Evolutionary conservation across 768 basidiomycete species (phyloP), one percentile per base, ranked within the genome.

Genomic region (Harrya chromipes): DNA sequence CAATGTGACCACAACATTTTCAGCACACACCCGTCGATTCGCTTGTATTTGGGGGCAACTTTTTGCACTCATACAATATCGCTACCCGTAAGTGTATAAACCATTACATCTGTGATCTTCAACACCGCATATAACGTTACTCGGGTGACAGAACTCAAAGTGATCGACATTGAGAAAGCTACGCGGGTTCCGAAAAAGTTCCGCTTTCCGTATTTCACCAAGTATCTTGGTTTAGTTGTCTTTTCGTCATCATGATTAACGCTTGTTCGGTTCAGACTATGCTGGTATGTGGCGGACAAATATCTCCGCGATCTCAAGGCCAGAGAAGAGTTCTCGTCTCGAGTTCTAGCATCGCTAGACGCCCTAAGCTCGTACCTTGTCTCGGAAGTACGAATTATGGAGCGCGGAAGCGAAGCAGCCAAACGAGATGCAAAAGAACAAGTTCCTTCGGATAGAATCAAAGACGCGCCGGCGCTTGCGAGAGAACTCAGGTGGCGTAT

Each of bases 41-140:
- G 4, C 74, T 99, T 36, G 97, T 99, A 1, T 95, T 98, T 61
- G 95, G 95, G 1, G 95, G 95, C 34, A 99, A 99, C 68, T 99
- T 97, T 66, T 67, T 99, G 43, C 95, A 99, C 69, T 94, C 93
- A 8, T 93, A 87, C 67, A 85, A 92, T 59, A 81, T 95, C 38
- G 75, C 78, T 1, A 92, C 86, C 3, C 94, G 94, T 94, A 68
- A 56, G 89, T 69, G 3, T 47, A 14, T 16, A 5, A 46, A 26
- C 27, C 23, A 16, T 33, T 16, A 6, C 33, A 33, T n/a, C 6
- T 33, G 33, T 26, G 10, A 33, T 29, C 17, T 7, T 7, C 16
- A 14, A 9, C 19, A 57, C 47, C 41, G 41, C 50, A 21, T 46
- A 29, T 26, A 36, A 16, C 21, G 53, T 69, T 38, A 58, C 14